phyloP scores from a whole-genome alignment of 331 rosid genomes.

The Telfairia occidentalis region DNA sequence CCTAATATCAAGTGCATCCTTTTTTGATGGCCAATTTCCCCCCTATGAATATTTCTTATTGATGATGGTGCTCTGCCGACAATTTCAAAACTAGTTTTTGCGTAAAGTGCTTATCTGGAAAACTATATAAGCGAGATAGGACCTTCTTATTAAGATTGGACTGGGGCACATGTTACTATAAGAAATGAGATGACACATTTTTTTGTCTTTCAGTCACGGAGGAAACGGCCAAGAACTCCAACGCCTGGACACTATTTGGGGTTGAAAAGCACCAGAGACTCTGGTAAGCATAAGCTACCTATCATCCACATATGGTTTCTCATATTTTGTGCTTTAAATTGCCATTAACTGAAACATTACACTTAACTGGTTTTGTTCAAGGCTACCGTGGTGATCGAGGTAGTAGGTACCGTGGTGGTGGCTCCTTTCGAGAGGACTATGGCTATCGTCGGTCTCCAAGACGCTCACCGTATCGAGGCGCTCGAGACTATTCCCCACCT shows the following conservation, averaged over 20 bases:
- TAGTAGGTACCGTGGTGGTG: conserved; percentile 64
- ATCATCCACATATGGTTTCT: background rate
- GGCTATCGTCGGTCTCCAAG: conserved; percentile 73
- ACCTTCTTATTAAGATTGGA: background rate
- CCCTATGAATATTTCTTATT: background rate
- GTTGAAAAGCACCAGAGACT: conserved; percentile 71
- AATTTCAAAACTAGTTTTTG: background rate
- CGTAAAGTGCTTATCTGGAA: background rate
- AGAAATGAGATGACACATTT: background rate
- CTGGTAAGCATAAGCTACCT: conserved; percentile 33
- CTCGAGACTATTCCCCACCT: conserved; percentile 64
- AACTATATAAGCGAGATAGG: background rate
- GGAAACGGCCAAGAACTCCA: conserved; percentile 89
- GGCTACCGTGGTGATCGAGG: conserved; percentile 28
- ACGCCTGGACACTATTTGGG: conserved; percentile 98
- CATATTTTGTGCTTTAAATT: background rate
- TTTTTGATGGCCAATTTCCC: conserved; percentile 11
- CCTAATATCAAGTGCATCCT: conserved; percentile 20
- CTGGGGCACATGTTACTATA: background rate
- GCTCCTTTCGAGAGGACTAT: conserved; percentile 56
- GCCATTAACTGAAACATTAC: background rate
- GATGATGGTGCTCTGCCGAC: background rate
- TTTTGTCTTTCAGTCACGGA: conserved; percentile 74
- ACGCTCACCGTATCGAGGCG: conserved; percentile 71
- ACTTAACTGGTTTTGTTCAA: conserved; percentile 15